Conservation (phyloP, 2,329 filamentous ascomycete genomes). For the Berkeleyomyces rouxiae region DNA sequence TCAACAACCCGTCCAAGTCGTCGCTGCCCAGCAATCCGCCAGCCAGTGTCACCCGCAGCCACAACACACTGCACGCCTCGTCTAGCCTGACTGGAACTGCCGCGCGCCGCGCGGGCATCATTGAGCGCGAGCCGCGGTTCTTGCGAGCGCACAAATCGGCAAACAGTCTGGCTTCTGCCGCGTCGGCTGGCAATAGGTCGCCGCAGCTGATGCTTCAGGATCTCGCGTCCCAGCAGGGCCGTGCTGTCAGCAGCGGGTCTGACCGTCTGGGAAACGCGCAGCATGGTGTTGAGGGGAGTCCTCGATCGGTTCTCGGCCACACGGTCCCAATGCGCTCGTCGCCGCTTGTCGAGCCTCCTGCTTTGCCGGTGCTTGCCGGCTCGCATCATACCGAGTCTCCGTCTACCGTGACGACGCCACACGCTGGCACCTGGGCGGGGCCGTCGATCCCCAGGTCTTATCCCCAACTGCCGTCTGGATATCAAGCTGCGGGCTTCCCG, state of each 20-base stretch:
- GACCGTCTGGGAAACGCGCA: not conserved
- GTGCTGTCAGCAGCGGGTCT: slow-evolving; percentile 2
- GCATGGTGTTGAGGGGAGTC: not conserved
- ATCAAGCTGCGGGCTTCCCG: not conserved
- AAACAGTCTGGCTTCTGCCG: slow-evolving; percentile 5
- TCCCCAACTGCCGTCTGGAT: not conserved
- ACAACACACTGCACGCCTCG: not conserved
- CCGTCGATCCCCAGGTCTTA: not conserved
- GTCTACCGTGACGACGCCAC: not conserved
- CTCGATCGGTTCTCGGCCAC: not conserved
- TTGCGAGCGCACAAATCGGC: not conserved
- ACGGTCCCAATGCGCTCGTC: not conserved
- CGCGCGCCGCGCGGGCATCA: not conserved
- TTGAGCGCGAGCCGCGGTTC: not conserved
- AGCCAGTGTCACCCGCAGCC: not conserved
- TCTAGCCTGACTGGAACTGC: not conserved
- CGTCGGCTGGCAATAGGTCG: slow-evolving; percentile 4
- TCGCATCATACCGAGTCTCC: not conserved
- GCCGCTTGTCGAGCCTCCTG: not conserved
- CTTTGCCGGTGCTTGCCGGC: not conserved
- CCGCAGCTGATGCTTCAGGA: not conserved
- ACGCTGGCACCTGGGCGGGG: not conserved
- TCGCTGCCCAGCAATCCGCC: not conserved
- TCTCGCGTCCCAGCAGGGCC: not conserved
- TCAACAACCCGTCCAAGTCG: slow-evolving; percentile 1